phyloP scores from a whole-genome alignment of 345 rosid species.

The Punica granatum region DNA sequence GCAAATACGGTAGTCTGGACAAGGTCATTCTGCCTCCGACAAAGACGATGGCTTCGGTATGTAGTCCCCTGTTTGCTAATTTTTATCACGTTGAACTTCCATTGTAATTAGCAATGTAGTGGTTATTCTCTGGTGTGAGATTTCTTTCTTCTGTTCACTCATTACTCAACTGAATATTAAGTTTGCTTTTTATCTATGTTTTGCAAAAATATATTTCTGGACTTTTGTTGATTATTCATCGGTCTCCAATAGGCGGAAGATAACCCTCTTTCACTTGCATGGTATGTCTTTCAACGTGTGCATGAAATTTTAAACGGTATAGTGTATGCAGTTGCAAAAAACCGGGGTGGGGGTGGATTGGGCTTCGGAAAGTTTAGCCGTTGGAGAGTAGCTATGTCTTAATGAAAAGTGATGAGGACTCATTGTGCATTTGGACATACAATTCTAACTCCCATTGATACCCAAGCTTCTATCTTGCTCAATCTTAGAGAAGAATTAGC shows the following conservation, averaged over 20 bases:
- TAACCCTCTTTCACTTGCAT: too few relatives aligned
- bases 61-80: neutral
- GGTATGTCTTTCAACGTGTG: too few relatives aligned
- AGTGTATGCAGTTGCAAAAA: too few relatives aligned
- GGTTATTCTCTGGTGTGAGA: neutral
- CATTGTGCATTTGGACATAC: too few relatives aligned
- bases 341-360: too few relatives aligned
- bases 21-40: constrained; percentile 82
- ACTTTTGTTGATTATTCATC: neutral
- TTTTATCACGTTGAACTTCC: neutral
- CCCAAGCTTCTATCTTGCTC: neutral
- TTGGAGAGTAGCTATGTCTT: too few relatives aligned
- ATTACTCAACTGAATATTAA: neutral
- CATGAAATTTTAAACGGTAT: too few relatives aligned
- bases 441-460: neutral
- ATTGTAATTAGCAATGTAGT: neutral
- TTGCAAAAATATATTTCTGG: neutral
- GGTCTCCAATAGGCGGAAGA: too few relatives aligned
- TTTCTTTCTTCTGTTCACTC: neutral
- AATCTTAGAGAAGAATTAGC: neutral
- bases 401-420: too few relatives aligned
- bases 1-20: constrained; percentile 77
- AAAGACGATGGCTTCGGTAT: constrained; percentile 84
- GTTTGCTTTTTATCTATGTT: neutral
- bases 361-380: too few relatives aligned